phyloP scores from a whole-genome alignment of 2,329 filamentous ascomycete genomes.

The Neoarthrinium moseri region DNA sequence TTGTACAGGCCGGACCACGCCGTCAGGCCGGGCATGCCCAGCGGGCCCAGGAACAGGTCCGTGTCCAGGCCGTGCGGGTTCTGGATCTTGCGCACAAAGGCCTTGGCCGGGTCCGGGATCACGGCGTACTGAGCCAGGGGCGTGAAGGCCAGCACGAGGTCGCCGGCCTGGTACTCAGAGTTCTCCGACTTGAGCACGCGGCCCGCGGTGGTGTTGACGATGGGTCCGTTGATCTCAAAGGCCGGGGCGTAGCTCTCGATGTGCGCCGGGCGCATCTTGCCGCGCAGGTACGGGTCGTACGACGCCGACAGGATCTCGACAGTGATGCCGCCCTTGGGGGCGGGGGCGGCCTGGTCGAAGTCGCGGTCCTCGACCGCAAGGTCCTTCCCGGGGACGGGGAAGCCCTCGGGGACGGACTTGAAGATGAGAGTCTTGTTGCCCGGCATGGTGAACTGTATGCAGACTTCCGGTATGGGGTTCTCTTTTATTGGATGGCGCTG shows the following conservation, averaged over 20 bases:
- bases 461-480: too few species aligned
- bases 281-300: conserved; percentile 73
- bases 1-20: conserved; percentile 74
- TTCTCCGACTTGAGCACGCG: conserved; percentile 66
- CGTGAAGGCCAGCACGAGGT: conserved; percentile 53
- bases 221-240: conserved; percentile 57
- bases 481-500: too few species aligned
- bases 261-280: conserved; percentile 60
- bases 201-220: conserved; percentile 58
- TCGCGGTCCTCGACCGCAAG: conserved; percentile 58
- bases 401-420: conserved; percentile 59
- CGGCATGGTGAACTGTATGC: conserved; percentile 27
- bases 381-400: conserved; percentile 66
- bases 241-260: conserved; percentile 62
- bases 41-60: conserved; percentile 63
- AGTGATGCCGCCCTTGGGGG: conserved; percentile 59
- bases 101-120: conserved; percentile 40
- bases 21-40: conserved; percentile 77
- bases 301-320: conserved; percentile 67
- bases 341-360: conserved; percentile 58
- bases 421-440: conserved; percentile 71
- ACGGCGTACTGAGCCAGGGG: conserved; percentile 63
- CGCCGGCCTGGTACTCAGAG: conserved; percentile 59
- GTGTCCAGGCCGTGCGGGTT: conserved; percentile 64
- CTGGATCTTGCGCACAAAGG: conserved; percentile 49